These are phyloP conservation scores for Metschnikowia vanudenii DNA, from an alignment of 805 yeast species.

Conservation along the genomic window DNA sequence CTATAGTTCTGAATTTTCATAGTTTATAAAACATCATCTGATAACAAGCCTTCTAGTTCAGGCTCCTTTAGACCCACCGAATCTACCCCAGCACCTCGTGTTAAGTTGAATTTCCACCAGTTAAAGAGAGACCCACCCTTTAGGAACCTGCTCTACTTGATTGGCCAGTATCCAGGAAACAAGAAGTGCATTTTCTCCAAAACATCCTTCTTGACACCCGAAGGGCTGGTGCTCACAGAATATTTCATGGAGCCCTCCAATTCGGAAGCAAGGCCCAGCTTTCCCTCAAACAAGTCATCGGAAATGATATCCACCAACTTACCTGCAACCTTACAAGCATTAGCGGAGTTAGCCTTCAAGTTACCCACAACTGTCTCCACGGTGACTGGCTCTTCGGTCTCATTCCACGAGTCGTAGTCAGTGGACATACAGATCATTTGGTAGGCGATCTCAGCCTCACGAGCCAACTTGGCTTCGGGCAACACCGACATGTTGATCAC, in stretches of 20 bases:
- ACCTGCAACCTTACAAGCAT: conserved; percentile 78
- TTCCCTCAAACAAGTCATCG: conserved; percentile 53
- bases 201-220: conserved; percentile 69
- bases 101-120: not conserved
- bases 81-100: not conserved
- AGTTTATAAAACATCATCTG: not conserved
- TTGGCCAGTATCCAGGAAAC: conserved; percentile 89
- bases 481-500: conserved; percentile 95
- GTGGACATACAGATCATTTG: conserved; percentile 99
- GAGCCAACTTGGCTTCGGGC: conserved; percentile 96
- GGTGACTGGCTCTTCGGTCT: conserved; percentile 91
- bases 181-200: conserved; percentile 79
- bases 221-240: conserved; percentile 74
- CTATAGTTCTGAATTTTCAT: not conserved
- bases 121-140: not conserved
- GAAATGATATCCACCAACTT: conserved; percentile 67
- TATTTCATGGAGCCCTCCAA: conserved; percentile 75
- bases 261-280: conserved; percentile 58
- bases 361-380: conserved; percentile 96
- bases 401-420: conserved; percentile 98
- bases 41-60: too few relatives aligned
- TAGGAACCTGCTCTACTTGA: conserved; percentile 9
- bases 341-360: conserved; percentile 79
- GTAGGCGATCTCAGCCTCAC: conserved; percentile 95
- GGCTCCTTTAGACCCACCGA: not conserved